A percentile compares a stretch with the other conserved stretches of the same genome.
phyloP scores from a whole-genome alignment of 2,329 filamentous ascomycete genomes.

The Magnaporthales sp. region DNA sequence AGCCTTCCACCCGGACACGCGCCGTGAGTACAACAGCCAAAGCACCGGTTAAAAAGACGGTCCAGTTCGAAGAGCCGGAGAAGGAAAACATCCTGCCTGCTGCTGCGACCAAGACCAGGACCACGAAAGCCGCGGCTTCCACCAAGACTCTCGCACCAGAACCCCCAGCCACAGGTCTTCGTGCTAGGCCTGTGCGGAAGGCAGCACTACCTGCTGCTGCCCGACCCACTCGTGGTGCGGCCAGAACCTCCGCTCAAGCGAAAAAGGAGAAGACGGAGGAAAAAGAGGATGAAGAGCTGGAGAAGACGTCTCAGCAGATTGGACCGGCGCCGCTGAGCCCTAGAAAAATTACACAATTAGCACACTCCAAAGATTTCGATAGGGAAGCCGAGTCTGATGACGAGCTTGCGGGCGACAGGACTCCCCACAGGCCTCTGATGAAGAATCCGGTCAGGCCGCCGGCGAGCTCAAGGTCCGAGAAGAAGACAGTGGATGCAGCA shows the following conservation, averaged over 20 bases:
- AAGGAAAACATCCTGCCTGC: constrained; percentile 51
- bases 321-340: constrained; percentile 46
- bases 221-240: constrained; percentile 8
- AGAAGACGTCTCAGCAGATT: not conserved
- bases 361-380: constrained; percentile 21
- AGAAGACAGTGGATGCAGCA: constrained; percentile 11
- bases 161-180: constrained; percentile 22
- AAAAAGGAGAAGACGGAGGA: constrained; percentile 24
- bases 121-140: constrained; percentile 12
- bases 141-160: constrained; percentile 8
- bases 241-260: constrained; percentile 18
- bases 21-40: constrained; percentile 30
- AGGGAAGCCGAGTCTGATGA: constrained; percentile 46
- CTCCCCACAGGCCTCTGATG: constrained; percentile 41
- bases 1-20: constrained; percentile 28
- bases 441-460: constrained; percentile 47
- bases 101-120: constrained; percentile 23
- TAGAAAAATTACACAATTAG: constrained; percentile 55
- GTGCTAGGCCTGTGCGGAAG: constrained; percentile 16
- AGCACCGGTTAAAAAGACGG: constrained; percentile 47
- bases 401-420: constrained; percentile 46
- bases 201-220: constrained; percentile 6
- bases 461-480: constrained; percentile 20
- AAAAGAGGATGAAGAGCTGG: constrained; percentile 20
- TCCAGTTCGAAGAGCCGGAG: constrained; percentile 56